Evolutionary conservation across 2,329 filamentous ascomycete species (phyloP).

Genomic region (Epichloe glyceriae): DNA sequence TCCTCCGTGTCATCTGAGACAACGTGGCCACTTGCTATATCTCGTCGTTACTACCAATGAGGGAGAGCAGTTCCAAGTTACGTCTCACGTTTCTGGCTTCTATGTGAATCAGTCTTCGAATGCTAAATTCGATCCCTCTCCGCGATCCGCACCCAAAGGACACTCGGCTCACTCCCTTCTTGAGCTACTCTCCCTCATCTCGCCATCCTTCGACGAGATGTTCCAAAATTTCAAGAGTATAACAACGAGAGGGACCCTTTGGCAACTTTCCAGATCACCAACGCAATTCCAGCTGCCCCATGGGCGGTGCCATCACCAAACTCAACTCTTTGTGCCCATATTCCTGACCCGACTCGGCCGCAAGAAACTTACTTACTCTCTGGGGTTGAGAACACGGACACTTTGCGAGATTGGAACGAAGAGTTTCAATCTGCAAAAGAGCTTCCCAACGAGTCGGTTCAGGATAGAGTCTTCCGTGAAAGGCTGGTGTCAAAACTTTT

Average conservation of each 20-base stretch:
- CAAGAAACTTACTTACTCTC: conserved; percentile 87
- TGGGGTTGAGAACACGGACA: conserved; percentile 88
- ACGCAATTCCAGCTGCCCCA: conserved; percentile 80
- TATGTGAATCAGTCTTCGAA: conserved; percentile 95
- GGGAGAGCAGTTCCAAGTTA: conserved; percentile 89
- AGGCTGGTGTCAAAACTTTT: conserved; percentile 90
- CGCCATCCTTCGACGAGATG: conserved; percentile 64
- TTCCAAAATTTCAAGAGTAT: conserved; percentile 72
- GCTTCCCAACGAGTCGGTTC: conserved; percentile 82
- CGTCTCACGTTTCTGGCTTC: conserved; percentile 86
- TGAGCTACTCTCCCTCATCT: conserved; percentile 63
- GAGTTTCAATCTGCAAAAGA: conserved; percentile 96
- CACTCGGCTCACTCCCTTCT: conserved; percentile 76
- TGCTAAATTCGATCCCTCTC: conserved; percentile 85
- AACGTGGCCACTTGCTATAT: conserved; percentile 87
- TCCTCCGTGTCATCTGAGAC: conserved; percentile 78
- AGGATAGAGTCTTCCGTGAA: conserved; percentile 92
- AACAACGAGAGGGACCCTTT: conserved; percentile 79
- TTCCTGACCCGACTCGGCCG: conserved; percentile 72
- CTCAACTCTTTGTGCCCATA: conserved; percentile 55
- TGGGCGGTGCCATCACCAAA: conserved; percentile 71
- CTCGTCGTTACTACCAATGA: conserved; percentile 81
- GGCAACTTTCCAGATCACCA: conserved; percentile 89
- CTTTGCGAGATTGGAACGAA: conserved; percentile 95
- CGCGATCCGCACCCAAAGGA: conserved; percentile 65